Evolutionary conservation across 768 basidiomycete species (phyloP).

Genomic region (Lactifluus piperatus): DNA sequence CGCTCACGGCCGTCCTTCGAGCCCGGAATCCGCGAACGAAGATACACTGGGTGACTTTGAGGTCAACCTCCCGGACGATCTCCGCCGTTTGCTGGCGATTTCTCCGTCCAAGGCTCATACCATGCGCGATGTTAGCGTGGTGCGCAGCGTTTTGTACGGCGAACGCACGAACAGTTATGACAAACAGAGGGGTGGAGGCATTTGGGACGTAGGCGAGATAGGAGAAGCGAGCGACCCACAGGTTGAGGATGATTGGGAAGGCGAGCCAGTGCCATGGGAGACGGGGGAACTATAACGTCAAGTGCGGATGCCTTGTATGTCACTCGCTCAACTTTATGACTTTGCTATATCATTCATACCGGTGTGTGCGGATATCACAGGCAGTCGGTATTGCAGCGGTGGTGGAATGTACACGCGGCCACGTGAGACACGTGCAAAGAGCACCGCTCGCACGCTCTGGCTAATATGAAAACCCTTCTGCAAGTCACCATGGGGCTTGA

Average conservation of each 20-base stretch:
- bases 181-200: conserved; percentile 54
- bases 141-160: conserved; percentile 54
- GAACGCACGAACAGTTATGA: conserved; percentile 48
- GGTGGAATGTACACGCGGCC: conserved; percentile 14
- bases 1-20: conserved; percentile 14
- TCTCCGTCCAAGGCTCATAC: conserved; percentile 33
- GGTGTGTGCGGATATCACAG: conserved; percentile 6
- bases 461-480: conserved; percentile 1
- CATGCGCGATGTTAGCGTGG: conserved; percentile 31
- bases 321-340: conserved; percentile 21
- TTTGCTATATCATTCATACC: conserved; percentile 8
- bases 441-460: not conserved
- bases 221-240: conserved; percentile 28
- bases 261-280: conserved; percentile 78
- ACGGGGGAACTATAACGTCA: conserved; percentile 54
- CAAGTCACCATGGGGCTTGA: conserved; percentile 5
- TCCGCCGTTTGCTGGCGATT: conserved; percentile 57
- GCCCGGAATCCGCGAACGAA: conserved; percentile 21
- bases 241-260: conserved; percentile 51
- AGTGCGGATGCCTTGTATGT: conserved; percentile 22
- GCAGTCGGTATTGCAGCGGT: not conserved
- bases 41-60: conserved; percentile 36
- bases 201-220: conserved; percentile 70
- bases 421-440: conserved; percentile 21
- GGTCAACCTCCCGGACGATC: conserved; percentile 55